Evolutionary conservation across 805 yeast species (phyloP).

Genomic region (Peterozyma xylosa): DNA sequence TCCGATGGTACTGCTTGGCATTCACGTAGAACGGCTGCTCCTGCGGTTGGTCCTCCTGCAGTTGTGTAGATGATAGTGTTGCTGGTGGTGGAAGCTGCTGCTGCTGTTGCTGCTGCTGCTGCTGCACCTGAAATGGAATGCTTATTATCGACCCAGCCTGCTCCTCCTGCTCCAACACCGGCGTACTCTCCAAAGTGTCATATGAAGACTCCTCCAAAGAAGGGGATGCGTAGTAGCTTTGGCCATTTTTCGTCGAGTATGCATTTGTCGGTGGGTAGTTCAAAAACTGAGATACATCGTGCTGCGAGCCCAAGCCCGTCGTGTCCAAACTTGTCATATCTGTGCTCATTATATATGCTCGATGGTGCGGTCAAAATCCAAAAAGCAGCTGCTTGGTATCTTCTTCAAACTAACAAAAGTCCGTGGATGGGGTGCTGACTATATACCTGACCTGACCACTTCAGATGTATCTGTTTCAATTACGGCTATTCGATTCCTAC

Average conservation of each 20-base stretch:
- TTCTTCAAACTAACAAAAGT: too few relatives aligned
- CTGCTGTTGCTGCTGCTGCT: constrained; percentile 10
- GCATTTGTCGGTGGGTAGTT: not conserved
- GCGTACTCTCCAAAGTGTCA: constrained; percentile 2
- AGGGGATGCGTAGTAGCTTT: constrained; percentile 6
- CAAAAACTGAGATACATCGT: constrained; percentile 6
- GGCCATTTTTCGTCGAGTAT: not conserved
- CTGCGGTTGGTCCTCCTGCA: constrained; percentile 13
- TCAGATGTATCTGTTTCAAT: too few relatives aligned
- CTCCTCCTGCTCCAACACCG: constrained; percentile 3
- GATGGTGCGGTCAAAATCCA: too few relatives aligned
- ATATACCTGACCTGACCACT: too few relatives aligned
- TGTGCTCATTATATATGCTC: not conserved
- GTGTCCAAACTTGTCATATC: constrained; percentile 7
- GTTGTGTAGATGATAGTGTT: not conserved
- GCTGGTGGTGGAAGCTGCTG: constrained; percentile 4
- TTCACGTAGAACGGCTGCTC: constrained; percentile 97
- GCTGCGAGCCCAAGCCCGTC: constrained; percentile 5
- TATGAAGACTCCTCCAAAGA: constrained; percentile 6
- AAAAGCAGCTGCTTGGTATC: too few relatives aligned
- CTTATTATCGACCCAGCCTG: not conserved
- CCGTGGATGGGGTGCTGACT: too few relatives aligned
- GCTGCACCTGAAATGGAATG: constrained; percentile 4
- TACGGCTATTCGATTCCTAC: too few relatives aligned
- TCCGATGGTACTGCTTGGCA: constrained; percentile 96